Evolutionary conservation across 768 basidiomycete species (phyloP).

Genomic region (Chalciporus chontae): DNA sequence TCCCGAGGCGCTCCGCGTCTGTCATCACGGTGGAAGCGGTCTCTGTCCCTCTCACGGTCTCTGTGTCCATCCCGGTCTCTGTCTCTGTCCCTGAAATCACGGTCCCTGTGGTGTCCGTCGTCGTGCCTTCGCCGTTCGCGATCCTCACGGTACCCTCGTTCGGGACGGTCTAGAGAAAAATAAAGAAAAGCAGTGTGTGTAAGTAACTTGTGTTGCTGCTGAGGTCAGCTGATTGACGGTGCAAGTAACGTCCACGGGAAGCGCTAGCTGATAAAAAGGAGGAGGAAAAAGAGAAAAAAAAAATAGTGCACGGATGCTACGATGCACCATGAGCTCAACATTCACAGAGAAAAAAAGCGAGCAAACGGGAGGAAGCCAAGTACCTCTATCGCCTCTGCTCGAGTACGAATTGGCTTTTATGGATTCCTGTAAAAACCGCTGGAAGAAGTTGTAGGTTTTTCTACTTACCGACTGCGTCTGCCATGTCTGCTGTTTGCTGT

Average conservation of each 20-base stretch:
- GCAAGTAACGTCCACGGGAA: slow-evolving; percentile 39
- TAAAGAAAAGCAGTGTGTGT: slow-evolving; percentile 44
- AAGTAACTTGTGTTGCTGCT: slow-evolving; percentile 47
- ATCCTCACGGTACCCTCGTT: slow-evolving; percentile 61
- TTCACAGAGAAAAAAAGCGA: slow-evolving; percentile 39
- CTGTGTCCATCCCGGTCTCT: slow-evolving; percentile 31
- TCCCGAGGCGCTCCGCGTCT: slow-evolving; percentile 47
- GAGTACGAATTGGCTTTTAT: slow-evolving; percentile 28
- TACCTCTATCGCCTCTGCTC: slow-evolving; percentile 32
- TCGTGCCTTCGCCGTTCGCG: slow-evolving; percentile 66
- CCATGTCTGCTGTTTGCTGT: slow-evolving; percentile 34
- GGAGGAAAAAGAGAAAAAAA: slow-evolving; percentile 38
- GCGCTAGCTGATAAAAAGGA: slow-evolving; percentile 56
- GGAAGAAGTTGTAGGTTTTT: slow-evolving; percentile 9
- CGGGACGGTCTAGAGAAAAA: slow-evolving; percentile 43
- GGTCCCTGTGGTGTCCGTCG: slow-evolving; percentile 48
- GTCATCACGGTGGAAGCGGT: slow-evolving; percentile 43
- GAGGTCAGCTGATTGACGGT: slow-evolving; percentile 40
- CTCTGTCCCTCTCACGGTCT: slow-evolving; percentile 33
- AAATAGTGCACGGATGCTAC: slow-evolving; percentile 42
- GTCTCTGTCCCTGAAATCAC: slow-evolving; percentile 47
- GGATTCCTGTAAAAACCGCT: slow-evolving; percentile 27
- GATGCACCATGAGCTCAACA: slow-evolving; percentile 65
- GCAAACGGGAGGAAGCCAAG: slow-evolving; percentile 33
- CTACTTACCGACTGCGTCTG: slow-evolving; percentile 57